These are phyloP conservation scores for Aspergillus novofumigatus DNA, from an alignment of 2,329 filamentous ascomycete genomes.

Conservation along the genomic window DNA sequence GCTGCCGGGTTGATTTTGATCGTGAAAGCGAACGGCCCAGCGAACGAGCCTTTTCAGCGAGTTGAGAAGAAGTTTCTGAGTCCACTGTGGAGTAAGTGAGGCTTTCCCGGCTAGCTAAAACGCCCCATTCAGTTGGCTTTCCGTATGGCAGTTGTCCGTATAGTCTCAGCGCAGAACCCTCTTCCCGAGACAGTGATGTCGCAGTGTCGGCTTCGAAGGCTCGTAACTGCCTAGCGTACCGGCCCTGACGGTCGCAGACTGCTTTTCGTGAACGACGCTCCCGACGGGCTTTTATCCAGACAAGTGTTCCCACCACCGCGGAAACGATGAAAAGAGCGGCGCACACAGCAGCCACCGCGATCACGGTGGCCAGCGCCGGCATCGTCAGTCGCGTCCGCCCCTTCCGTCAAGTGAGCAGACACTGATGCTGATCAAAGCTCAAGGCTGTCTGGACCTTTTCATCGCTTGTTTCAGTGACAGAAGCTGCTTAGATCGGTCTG, in stretches of 20 bases:
- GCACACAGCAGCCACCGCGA: conserved; percentile 33
- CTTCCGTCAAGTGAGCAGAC: not conserved
- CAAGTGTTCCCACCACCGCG: conserved; percentile 28
- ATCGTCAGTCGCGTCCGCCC: conserved; percentile 19
- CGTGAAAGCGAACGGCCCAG: conserved; percentile 32
- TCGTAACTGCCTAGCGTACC: conserved; percentile 17
- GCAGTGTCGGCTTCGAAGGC: conserved; percentile 25
- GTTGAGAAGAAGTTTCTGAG: conserved; percentile 18
- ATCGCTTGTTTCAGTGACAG: not conserved
- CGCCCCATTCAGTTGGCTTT: conserved; percentile 33
- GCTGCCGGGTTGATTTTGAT: conserved; percentile 30
- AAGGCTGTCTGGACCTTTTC: not conserved
- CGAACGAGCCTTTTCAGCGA: conserved; percentile 28
- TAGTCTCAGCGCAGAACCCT: conserved; percentile 27
- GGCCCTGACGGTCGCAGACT: conserved; percentile 19
- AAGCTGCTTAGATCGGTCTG: not conserved
- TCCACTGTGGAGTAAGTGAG: conserved; percentile 17
- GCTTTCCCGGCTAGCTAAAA: conserved; percentile 30
- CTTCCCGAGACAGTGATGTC: conserved; percentile 29
- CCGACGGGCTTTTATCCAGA: conserved; percentile 34
- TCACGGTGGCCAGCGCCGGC: conserved; percentile 28
- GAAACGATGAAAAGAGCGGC: conserved; percentile 31
- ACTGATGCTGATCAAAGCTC: not conserved
- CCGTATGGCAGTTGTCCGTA: conserved; percentile 34
- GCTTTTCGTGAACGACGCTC: conserved; percentile 27